A percentile compares a stretch with the other conserved stretches of the same genome.
Evolutionary conservation across 2,329 filamentous ascomycete species (phyloP).

Genomic region (Decorospora gaudefroyi): DNA sequence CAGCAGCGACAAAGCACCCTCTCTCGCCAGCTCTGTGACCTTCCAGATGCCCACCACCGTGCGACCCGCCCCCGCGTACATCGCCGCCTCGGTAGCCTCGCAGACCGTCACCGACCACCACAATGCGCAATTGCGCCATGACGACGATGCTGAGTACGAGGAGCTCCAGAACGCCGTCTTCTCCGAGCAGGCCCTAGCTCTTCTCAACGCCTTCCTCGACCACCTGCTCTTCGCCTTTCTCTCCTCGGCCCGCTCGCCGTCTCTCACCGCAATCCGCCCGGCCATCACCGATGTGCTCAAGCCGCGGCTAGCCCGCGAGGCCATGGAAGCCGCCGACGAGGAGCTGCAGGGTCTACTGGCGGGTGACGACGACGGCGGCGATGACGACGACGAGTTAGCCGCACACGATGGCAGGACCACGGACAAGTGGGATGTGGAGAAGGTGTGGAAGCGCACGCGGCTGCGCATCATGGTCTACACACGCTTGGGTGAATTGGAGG

Average conservation of each 20-base stretch:
- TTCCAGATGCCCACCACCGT: conserved; percentile 68
- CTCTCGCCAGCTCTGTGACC: conserved; percentile 57
- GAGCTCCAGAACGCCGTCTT: conserved; percentile 72
- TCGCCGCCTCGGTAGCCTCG: conserved; percentile 83
- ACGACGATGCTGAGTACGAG: conserved; percentile 65
- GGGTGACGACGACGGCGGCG: conserved; percentile 69
- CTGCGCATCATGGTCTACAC: conserved; percentile 98
- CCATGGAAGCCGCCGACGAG: conserved; percentile 80
- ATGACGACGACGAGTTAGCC: conserved; percentile 55
- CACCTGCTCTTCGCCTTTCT: conserved; percentile 91
- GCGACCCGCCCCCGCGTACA: conserved; percentile 80
- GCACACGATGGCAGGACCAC: conserved; percentile 36
- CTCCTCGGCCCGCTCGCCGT: conserved; percentile 76
- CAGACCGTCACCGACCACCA: conserved; percentile 91
- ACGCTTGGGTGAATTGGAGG: conserved; percentile 92
- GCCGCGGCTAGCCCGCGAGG: conserved; percentile 82
- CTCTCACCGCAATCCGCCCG: conserved; percentile 73
- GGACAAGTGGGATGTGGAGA: conserved; percentile 82
- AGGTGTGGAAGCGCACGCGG: conserved; percentile 91
- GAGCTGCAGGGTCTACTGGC: conserved; percentile 88
- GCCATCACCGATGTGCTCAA: conserved; percentile 87
- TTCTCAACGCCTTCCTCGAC: conserved; percentile 92
- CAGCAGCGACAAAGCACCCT: conserved; percentile 69
- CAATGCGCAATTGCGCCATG: conserved; percentile 71
- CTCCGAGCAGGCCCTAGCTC: conserved; percentile 70